Conservation (phyloP, 169 alveolate species). For the Plasmodium cynomolgi region DNA sequence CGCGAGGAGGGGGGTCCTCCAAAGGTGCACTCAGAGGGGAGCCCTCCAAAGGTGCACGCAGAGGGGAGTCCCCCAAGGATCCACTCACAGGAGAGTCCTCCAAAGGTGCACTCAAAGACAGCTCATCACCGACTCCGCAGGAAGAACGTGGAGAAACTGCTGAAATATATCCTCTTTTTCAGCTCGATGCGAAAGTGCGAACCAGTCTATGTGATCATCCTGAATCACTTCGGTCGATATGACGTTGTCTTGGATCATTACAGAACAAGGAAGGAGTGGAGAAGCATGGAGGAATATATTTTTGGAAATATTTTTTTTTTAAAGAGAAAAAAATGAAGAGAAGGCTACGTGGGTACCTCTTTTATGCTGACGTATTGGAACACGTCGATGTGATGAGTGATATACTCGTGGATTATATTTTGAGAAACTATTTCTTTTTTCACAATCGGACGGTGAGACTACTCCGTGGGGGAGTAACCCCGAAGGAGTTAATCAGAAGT, state of each 20-base stretch:
- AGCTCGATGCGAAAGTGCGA: slow-evolving; percentile 17
- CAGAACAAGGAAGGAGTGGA: not conserved
- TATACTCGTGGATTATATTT: not conserved
- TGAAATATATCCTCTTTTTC: slow-evolving; percentile 22
- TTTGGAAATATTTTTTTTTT: slow-evolving; percentile 34
- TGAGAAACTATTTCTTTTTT: slow-evolving; percentile 16
- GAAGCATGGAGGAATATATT: slow-evolving; percentile 16
- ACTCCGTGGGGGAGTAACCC: not conserved
- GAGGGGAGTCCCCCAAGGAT: no score
- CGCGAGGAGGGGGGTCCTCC: not conserved
- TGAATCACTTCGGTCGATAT: slow-evolving; percentile 17
- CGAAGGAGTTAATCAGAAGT: not conserved
- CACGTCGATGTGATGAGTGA: slow-evolving; percentile 1
- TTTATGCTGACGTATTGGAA: slow-evolving; percentile 1
- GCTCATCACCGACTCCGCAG: not conserved
- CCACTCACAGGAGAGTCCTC: no score
- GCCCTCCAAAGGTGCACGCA: no score
- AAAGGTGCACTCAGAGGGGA: no score
- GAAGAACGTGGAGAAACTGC: not conserved
- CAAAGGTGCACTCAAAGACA: no score
- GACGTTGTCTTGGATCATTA: slow-evolving; percentile 9
- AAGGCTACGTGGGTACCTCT: slow-evolving; percentile 37
- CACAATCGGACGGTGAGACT: not conserved
- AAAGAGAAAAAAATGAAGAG: slow-evolving; percentile 25
- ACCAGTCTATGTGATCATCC: not conserved